Evolutionary conservation across 164 flowering plant species (phyloP).

Genomic region (Kalanchoe fedtschenkoi): DNA sequence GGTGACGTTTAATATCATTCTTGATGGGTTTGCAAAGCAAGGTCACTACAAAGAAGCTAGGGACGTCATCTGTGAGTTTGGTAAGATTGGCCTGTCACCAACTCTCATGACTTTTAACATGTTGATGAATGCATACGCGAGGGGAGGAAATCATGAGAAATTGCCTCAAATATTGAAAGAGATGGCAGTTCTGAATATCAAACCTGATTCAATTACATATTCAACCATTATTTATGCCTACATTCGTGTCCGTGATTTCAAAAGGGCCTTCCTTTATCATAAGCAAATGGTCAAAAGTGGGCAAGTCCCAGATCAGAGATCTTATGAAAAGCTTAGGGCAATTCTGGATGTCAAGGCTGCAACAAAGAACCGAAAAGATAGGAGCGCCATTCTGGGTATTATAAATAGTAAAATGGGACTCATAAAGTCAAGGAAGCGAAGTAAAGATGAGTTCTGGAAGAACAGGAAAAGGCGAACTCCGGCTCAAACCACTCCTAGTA

Average conservation of each 20-base stretch:
- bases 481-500: constrained; percentile 4
- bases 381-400: constrained; percentile 75
- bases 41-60: constrained; percentile 75
- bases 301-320: constrained; percentile 63
- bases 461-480: constrained; percentile 30
- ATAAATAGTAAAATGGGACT: constrained; percentile 52
- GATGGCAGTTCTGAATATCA: constrained; percentile 60
- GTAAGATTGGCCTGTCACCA: constrained; percentile 62
- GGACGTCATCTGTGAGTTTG: constrained; percentile 75
- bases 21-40: constrained; percentile 91
- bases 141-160: constrained; percentile 77
- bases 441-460: constrained; percentile 95
- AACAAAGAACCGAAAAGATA: constrained; percentile 58
- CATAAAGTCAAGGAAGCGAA: constrained; percentile 44
- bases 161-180: constrained; percentile 81
- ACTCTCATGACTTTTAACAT: constrained; percentile 87
- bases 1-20: constrained; percentile 72
- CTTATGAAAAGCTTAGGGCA: constrained; percentile 68
- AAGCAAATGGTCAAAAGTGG: constrained; percentile 74
- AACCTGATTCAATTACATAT: constrained; percentile 79
- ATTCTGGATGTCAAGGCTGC: constrained; percentile 70
- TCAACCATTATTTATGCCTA: constrained; percentile 87
- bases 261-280: constrained; percentile 78
- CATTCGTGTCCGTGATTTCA: constrained; percentile 84
- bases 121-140: constrained; percentile 90